Conservation (phyloP, 2,329 filamentous ascomycete genomes). For the Pseudogymnoascus sp. region DNA sequence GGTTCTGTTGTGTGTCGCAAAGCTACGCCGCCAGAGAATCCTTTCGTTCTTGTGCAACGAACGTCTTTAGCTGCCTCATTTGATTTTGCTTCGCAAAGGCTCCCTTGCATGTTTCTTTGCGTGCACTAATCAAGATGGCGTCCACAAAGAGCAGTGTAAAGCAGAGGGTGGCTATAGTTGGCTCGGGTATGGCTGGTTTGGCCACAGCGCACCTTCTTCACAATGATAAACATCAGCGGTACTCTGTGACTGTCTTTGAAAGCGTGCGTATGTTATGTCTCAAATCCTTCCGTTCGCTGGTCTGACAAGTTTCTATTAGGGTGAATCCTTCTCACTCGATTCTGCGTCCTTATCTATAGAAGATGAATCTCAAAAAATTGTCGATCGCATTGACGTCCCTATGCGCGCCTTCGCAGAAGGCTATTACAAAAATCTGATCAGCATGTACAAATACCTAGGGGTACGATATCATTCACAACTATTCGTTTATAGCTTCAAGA, state of each 20-base stretch:
- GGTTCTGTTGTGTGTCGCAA: neutral
- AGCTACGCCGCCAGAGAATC: neutral
- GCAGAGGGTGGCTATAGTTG: constrained; percentile 35
- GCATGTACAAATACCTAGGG: constrained; percentile 47
- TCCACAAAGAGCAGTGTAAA: constrained; percentile 8
- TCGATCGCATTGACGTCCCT: constrained; percentile 37
- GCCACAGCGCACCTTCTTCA: constrained; percentile 37
- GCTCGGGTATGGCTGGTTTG: constrained; percentile 41
- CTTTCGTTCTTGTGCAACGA: neutral
- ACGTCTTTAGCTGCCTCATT: neutral
- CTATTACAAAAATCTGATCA: constrained; percentile 46
- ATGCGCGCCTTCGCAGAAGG: constrained; percentile 43
- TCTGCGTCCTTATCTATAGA: constrained; percentile 34
- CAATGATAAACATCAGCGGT: constrained; percentile 32
- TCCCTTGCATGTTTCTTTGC: constrained; percentile 1
- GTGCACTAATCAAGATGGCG: constrained; percentile 1
- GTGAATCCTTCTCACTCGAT: constrained; percentile 35
- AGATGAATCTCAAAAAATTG: constrained; percentile 15
- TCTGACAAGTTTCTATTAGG: constrained; percentile 24
- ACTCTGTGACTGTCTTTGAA: constrained; percentile 37
- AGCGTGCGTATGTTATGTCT: constrained; percentile 27
- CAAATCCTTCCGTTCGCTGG: neutral
- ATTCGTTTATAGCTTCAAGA: constrained; percentile 44
- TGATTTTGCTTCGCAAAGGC: neutral
- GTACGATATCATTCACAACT: constrained; percentile 40